Evolutionary conservation across 495 filamentous ascomycete genomes (phyloP).

Genomic region (Penicillium steckii): DNA sequence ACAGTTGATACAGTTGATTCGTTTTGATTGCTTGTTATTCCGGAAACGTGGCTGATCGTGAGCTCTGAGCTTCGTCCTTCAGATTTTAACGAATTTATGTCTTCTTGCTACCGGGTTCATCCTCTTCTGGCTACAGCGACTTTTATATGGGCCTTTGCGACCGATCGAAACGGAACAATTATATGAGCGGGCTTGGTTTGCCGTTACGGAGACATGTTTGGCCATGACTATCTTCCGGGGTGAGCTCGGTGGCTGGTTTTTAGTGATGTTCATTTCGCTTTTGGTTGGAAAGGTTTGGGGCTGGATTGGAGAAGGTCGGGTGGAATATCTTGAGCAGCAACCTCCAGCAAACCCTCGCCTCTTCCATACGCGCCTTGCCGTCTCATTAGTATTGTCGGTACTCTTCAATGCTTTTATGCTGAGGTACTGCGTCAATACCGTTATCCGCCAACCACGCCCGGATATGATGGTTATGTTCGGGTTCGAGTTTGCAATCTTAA

Average conservation of each 20-base stretch:
- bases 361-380: constrained; percentile 81
- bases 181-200: constrained; percentile 97
- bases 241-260: constrained; percentile 87
- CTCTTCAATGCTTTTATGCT: constrained; percentile 75
- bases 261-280: constrained; percentile 93
- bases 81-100: constrained; percentile 88
- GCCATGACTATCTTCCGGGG: constrained; percentile 99
- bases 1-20: background rate
- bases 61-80: constrained; percentile 5
- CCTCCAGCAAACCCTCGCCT: constrained; percentile 84
- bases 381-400: constrained; percentile 75
- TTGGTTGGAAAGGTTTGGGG: constrained; percentile 94
- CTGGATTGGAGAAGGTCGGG: constrained; percentile 94
- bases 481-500: constrained; percentile 90
- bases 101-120: constrained; percentile 72
- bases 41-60: constrained; percentile 4
- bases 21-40: background rate
- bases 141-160: constrained; percentile 88
- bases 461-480: constrained; percentile 99
- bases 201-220: constrained; percentile 91
- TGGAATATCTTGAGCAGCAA: constrained; percentile 93
- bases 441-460: constrained; percentile 80
- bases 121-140: constrained; percentile 81
- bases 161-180: constrained; percentile 94
- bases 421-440: constrained; percentile 73